phyloP scores from a whole-genome alignment of 768 basidiomycete genomes.

The Grammothele lineata region DNA sequence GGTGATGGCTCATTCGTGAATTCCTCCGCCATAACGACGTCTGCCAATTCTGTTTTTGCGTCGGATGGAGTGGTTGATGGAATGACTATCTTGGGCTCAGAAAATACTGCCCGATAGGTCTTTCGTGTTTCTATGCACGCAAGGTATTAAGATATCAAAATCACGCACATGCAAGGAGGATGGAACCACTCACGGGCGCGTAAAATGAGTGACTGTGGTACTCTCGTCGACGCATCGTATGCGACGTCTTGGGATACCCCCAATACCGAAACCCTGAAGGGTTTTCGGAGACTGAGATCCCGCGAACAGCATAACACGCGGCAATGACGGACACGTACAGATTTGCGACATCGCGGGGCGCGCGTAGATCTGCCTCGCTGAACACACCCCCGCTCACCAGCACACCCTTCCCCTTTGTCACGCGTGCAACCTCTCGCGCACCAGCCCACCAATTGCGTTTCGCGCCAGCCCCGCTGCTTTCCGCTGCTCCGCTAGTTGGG shows the following conservation, averaged over 20 bases:
- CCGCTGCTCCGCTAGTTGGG: constrained; percentile 46
- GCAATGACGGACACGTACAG: constrained; percentile 43
- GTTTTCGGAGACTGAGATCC: too few relatives aligned
- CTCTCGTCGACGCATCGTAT: constrained; percentile 55
- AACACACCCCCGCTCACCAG: constrained; percentile 67
- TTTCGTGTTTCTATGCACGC: constrained; percentile 72
- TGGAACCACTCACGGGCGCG: constrained; percentile 67
- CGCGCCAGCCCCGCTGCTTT: constrained; percentile 45
- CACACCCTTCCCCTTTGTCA: constrained; percentile 76
- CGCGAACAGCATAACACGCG: too few relatives aligned
- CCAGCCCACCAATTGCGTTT: constrained; percentile 86
- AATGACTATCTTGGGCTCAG: constrained; percentile 66
- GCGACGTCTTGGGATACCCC: constrained; percentile 67
- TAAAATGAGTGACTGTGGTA: constrained; percentile 62
- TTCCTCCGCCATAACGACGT: too few relatives aligned
- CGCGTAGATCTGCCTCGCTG: constrained; percentile 59
- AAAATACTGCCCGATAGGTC: constrained; percentile 76
- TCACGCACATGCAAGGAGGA: neutral
- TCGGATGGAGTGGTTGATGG: constrained; percentile 27
- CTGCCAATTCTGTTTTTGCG: neutral
- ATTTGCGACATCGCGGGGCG: constrained; percentile 71
- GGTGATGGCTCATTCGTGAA: too few relatives aligned
- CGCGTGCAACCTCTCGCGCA: constrained; percentile 70
- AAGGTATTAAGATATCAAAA: too few relatives aligned
- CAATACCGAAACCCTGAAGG: constrained; percentile 55